Base-by-base conservation (phyloP, 352 stramenopile genomes). In the Pythium utonaiense region DNA sequence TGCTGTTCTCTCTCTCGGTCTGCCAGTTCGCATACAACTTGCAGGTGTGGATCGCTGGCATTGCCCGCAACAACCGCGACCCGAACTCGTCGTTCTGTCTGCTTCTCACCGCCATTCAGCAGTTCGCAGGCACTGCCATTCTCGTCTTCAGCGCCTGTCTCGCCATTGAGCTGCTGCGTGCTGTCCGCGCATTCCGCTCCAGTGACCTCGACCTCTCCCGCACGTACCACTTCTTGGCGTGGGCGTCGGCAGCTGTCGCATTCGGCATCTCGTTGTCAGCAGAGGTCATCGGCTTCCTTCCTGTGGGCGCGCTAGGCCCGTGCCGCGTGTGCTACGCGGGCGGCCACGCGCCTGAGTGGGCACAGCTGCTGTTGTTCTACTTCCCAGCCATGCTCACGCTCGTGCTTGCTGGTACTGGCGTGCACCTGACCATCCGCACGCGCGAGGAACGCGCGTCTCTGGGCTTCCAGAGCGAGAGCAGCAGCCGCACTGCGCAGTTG, bases 1-100 rank as follows among this genome's bases (percentile, higher is more conserved):
- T 90, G 19, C 76, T 92, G n/a, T 89, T 77, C 17, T 86, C 73
- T 69, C 70, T 92, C 6, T 80, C 78, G 3, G 57, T 82, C 16
- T 88, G 72, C 61, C 78, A 77, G 0, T 65, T 90, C 22, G 64
- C 71, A 10, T 90, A 86, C 67, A 83, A 86, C 66, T 38, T 76
- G 55, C 75, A 72, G 2, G 56, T 92, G 0, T 92, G 83, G 83
- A 63, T 83, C 25, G 71, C 78, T 17, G 78, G 76, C 3, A 69
- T 87, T 57, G 70, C 63, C 61, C 4, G 42, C 60, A 34, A 73
- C 71, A 44, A 63, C 71, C 60, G 52, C 38, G 42, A 53, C 38
- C 31, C 70, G 17, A 66, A 75, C 31, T 67, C 60, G 21, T 52
- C 21, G 14, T 83, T 88, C 50, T 92, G 83, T 31, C 56, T 70